Conservation (phyloP, 164 flowering plant species). For the Tetrastigma voinierianum region DNA sequence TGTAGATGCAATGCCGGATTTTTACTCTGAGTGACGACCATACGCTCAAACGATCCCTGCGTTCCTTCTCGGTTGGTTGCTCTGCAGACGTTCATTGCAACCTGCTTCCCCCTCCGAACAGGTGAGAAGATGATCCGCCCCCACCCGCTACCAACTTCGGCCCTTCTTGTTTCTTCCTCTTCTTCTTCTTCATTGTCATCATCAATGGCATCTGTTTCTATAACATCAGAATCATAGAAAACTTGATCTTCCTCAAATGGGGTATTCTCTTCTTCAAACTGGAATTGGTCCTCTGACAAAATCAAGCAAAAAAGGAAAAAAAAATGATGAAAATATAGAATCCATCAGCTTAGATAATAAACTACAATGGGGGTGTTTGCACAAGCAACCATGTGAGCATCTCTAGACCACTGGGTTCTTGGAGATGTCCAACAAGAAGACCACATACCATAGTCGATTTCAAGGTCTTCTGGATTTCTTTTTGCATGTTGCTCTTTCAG, state of each 20-base stretch:
- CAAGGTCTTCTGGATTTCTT: conserved; percentile 71
- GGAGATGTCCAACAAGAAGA: no score
- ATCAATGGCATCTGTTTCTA: conserved; percentile 32
- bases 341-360: not conserved
- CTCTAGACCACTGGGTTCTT: not conserved
- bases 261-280: conserved; percentile 20
- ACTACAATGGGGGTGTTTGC: not conserved
- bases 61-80: conserved; percentile 72
- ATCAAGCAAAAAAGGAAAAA: not conserved
- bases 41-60: conserved; percentile 69
- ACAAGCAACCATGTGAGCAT: not conserved
- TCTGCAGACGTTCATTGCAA: conserved; percentile 70
- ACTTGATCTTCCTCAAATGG: conserved; percentile 26
- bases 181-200: conserved; percentile 15
- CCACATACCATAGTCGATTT: conserved; percentile 45
- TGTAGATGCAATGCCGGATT: conserved; percentile 80
- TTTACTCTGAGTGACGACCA: conserved; percentile 62
- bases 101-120: conserved; percentile 63
- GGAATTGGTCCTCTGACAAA: conserved; percentile 42
- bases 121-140: conserved; percentile 59
- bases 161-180: conserved; percentile 24
- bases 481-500: conserved; percentile 72
- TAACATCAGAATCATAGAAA: conserved; percentile 42
- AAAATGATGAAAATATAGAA: no score
- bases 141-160: conserved; percentile 88